These are phyloP conservation scores for Blastocystis sp. DNA, from an alignment of 352 stramenopile genomes.

Conservation along the genomic window DNA sequence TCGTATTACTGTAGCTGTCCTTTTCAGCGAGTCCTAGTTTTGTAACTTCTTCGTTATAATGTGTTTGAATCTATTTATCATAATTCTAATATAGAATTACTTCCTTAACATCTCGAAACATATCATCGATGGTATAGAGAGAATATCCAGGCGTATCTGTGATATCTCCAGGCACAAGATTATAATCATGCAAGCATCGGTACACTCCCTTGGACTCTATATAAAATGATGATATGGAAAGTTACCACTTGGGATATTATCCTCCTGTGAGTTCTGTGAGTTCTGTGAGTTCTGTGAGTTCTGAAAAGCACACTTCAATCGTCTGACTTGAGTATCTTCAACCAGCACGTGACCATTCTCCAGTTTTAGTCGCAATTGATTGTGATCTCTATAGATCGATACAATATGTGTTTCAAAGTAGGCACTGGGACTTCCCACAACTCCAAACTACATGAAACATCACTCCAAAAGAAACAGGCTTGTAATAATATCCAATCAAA, in stretches of 20 bases:
- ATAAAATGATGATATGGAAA: no score
- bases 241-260: no score
- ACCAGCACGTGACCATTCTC: conserved; percentile 6
- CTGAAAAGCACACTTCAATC: background rate
- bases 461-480: background rate
- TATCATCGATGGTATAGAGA: no score
- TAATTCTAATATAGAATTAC: no score
- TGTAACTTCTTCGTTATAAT: no score
- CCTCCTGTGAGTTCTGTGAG: no score
- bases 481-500: conserved; percentile 56
- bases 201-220: background rate
- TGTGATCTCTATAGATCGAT: background rate
- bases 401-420: conserved; percentile 1
- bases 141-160: no score
- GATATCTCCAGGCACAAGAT: background rate
- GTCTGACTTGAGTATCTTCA: conserved; percentile 33
- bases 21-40: no score
- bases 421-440: background rate
- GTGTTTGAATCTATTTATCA: no score
- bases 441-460: conserved; percentile 1
- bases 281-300: no score
- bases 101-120: no score
- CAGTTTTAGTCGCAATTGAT: background rate
- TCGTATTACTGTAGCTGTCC: no score
- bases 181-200: conserved; percentile 14